Base-by-base conservation (phyloP, 2,329 filamentous ascomycete species). In the Trichoderma gracile region DNA sequence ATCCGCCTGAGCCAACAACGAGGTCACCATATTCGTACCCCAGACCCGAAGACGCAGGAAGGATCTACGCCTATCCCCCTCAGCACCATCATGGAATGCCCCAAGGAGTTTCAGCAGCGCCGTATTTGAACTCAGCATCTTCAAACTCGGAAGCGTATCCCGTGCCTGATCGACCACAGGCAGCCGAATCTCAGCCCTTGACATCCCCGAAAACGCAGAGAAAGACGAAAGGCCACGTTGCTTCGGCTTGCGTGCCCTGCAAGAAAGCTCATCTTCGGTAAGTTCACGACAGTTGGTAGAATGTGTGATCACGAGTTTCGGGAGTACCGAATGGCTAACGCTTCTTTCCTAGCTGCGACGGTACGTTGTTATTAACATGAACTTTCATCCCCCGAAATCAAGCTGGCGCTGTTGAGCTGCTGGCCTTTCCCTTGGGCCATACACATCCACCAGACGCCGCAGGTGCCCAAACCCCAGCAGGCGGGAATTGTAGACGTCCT, bases 201-300 rank as follows among this genome's bases (percentile, higher is more conserved):
- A 77, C 79, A 12, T 86, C 86, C 45, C 84, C 86, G 2, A 88
- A 86, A 70, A 80, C 84, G 7, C 85, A 87, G 67, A 81, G 87
- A 69, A 89, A 89, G 74, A 88, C 89, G 6, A 92, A 92, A 73
- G 89, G 90, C 15, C 91, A 95, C 78, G 91, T 94, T 60, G 90
- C 90, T 57, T 93, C 90, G 42, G 91, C 91, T 27, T 95, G 91
- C 74, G 88, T 94, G 69, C 92, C 92, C 66, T 95, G 91, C 79
- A 94, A 94, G 75, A 88, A 87, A 75, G 91, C 91, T 43, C 91
- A 95, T 83, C 82, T 95, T 68, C 82, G 86, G 85, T 88, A 78
- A 73, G 80, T 70, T 27, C 5, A 10, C 4, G 23, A 12, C 12
- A 23, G 8, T 45, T 61, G 33, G 42, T 43, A 12, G 23, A 15